Evolutionary conservation across 768 basidiomycete species (phyloP).

Genomic region (Xanthoconium stramineum): DNA sequence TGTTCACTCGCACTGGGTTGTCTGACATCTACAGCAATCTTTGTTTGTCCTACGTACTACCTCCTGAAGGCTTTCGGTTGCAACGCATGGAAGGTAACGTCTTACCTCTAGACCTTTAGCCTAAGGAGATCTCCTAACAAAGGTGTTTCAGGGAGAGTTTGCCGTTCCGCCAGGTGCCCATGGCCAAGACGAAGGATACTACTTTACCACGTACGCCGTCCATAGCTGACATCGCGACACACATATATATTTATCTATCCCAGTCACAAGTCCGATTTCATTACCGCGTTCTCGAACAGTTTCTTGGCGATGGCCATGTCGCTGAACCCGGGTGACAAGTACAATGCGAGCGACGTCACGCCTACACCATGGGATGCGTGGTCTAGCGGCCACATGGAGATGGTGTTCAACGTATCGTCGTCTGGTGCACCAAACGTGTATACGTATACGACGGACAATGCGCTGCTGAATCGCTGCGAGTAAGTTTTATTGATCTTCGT

Average conservation of each 20-base stretch:
- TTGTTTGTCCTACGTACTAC: slow-evolving; percentile 7
- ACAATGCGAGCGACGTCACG: neutral
- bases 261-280: neutral
- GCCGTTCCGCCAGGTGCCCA: slow-evolving; percentile 4
- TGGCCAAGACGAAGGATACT: neutral
- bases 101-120: neutral
- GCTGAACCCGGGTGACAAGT: neutral
- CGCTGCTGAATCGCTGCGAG: neutral
- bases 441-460: neutral
- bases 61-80: neutral
- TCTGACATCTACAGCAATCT: neutral
- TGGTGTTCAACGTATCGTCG: slow-evolving; percentile 7
- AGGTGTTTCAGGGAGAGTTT: slow-evolving; percentile 1
- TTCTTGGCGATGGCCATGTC: slow-evolving; percentile 4
- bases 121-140: neutral
- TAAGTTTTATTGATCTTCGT: neutral
- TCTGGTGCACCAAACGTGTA: slow-evolving; percentile 3
- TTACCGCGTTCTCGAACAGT: slow-evolving; percentile 3
- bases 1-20: neutral
- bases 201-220: slow-evolving; percentile 1
- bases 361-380: neutral
- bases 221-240: neutral
- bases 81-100: slow-evolving; percentile 3
- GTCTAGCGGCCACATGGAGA: neutral
- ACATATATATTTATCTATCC: neutral